phyloP scores from a whole-genome alignment of 805 yeast genomes.

The Kodamaea kakaduensis region DNA sequence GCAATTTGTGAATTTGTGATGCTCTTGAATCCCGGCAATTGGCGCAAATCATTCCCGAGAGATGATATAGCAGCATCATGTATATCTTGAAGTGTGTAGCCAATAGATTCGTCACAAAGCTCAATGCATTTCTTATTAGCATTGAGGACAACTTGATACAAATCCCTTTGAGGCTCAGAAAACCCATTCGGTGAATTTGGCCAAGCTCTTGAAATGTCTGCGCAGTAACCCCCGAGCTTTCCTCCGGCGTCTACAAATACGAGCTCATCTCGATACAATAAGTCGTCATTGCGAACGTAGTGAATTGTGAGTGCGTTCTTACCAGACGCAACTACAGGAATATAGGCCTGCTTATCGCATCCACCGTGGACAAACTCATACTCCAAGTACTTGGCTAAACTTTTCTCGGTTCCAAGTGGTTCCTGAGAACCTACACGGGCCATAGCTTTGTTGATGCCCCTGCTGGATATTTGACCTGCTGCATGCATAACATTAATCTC shows the following conservation, averaged over 20 bases:
- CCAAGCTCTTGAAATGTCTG: constrained; percentile 97
- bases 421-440: constrained; percentile 44
- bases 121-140: constrained; percentile 78
- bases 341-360: constrained; percentile 83
- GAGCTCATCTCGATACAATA: constrained; percentile 69
- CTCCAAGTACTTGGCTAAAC: constrained; percentile 75
- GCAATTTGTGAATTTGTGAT: constrained; percentile 51
- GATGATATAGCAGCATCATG: constrained; percentile 64
- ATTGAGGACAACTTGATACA: constrained; percentile 82
- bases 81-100: constrained; percentile 43
- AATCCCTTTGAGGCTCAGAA: constrained; percentile 72
- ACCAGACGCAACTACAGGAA: constrained; percentile 97
- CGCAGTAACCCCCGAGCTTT: constrained; percentile 85
- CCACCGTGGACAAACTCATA: constrained; percentile 83
- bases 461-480: constrained; percentile 79
- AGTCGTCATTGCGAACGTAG: constrained; percentile 87
- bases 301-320: constrained; percentile 86
- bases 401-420: constrained; percentile 66
- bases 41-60: constrained; percentile 61
- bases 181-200: constrained; percentile 74
- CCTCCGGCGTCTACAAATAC: constrained; percentile 97
- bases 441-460: constrained; percentile 81
- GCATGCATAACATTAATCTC: constrained; percentile 77
- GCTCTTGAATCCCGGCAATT: constrained; percentile 60
- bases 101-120: constrained; percentile 52